Evolutionary conservation across 164 flowering plant species (phyloP).

Genomic region (Echeveria elegans): DNA sequence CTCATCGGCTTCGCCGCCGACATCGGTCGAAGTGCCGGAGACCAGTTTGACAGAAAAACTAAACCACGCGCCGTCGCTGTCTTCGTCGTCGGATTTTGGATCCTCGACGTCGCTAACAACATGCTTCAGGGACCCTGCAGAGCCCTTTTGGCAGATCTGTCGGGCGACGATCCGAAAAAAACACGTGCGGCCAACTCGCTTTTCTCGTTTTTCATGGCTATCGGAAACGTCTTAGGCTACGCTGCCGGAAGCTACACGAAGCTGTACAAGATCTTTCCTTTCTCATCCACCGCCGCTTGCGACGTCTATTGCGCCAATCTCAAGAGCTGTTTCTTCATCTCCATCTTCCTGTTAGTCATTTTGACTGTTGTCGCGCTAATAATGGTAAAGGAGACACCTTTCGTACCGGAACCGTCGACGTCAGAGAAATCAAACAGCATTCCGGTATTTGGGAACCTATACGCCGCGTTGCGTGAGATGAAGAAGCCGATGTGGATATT

Average conservation of each 20-base stretch:
- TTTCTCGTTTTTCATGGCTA: too few species aligned
- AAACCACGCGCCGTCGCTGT: constrained; percentile 44
- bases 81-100: constrained; percentile 66
- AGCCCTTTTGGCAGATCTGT: constrained; percentile 54
- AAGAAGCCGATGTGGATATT: too few species aligned
- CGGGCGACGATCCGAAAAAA: too few species aligned
- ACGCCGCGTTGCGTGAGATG: too few species aligned
- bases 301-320: constrained; percentile 82
- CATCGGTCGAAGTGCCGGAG: constrained; percentile 39
- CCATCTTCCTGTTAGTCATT: constrained; percentile 31
- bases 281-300: too few species aligned
- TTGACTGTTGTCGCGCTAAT: constrained; percentile 34
- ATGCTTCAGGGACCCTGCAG: too few species aligned
- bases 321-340: constrained; percentile 52
- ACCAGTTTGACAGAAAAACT: constrained; percentile 14
- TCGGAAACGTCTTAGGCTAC: constrained; percentile 64
- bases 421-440: neutral
- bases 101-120: too few species aligned
- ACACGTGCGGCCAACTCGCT: too few species aligned
- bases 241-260: constrained; percentile 51
- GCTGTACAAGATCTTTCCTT: constrained; percentile 34
- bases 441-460: neutral
- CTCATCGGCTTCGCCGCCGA: too few species aligned
- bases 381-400: too few species aligned
- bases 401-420: neutral